Evolutionary conservation across 2,329 filamentous ascomycete species (phyloP).

Genomic region (Geosmithia flava): DNA sequence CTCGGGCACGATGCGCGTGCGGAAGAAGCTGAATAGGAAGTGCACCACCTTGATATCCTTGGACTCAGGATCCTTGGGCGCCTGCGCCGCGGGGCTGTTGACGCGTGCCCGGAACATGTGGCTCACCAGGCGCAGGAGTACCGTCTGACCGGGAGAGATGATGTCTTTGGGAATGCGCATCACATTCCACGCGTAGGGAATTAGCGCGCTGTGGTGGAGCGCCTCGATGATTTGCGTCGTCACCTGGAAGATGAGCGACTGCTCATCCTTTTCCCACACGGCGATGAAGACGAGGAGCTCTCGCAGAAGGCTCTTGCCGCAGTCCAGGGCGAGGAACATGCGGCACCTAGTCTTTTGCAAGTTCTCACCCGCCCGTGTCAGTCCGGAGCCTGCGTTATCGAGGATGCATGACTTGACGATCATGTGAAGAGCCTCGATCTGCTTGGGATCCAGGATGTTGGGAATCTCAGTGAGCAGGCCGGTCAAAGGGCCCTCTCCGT

Average conservation of each 20-base stretch:
- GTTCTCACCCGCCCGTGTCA: slow-evolving; percentile 59
- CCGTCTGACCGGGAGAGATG: slow-evolving; percentile 87
- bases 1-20: slow-evolving; percentile 84
- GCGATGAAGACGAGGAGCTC: slow-evolving; percentile 94
- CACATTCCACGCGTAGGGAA: slow-evolving; percentile 86
- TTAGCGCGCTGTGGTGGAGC: slow-evolving; percentile 75
- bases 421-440: slow-evolving; percentile 95
- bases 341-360: slow-evolving; percentile 85
- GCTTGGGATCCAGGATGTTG: slow-evolving; percentile 83
- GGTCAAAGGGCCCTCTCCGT: slow-evolving; percentile 64
- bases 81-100: slow-evolving; percentile 28
- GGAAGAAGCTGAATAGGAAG: slow-evolving; percentile 87
- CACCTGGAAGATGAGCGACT: slow-evolving; percentile 90
- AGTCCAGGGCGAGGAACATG: slow-evolving; percentile 79
- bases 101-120: slow-evolving; percentile 64
- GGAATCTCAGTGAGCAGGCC: slow-evolving; percentile 88
- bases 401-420: slow-evolving; percentile 93
- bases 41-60: slow-evolving; percentile 57
- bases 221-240: slow-evolving; percentile 94
- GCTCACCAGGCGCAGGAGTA: slow-evolving; percentile 80
- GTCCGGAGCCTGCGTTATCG: slow-evolving; percentile 61
- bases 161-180: slow-evolving; percentile 91
- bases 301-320: slow-evolving; percentile 75
- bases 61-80: slow-evolving; percentile 35
- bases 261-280: slow-evolving; percentile 90